Percentiles rank a stretch among this genome's conserved stretches.
These are phyloP conservation scores for Phytophthora nicotianae DNA, from an alignment of 352 stramenopile species.

Conservation along the genomic window DNA sequence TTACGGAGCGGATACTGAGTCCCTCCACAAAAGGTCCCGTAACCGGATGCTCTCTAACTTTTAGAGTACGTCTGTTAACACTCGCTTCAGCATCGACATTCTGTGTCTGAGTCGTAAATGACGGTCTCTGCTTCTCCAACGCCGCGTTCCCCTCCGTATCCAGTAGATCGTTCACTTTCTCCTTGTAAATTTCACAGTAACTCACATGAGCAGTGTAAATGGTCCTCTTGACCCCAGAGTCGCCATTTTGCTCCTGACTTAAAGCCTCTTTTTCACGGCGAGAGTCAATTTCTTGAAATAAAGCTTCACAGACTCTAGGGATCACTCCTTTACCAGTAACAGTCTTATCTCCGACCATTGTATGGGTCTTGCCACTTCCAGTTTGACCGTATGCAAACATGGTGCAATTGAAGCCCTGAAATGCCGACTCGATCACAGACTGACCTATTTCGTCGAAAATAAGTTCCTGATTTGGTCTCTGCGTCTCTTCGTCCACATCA, in stretches of 20 bases:
- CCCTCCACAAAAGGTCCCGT: constrained; percentile 87
- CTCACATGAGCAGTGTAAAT: constrained; percentile 65
- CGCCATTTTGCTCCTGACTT: constrained; percentile 19
- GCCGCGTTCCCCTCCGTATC: constrained; percentile 33
- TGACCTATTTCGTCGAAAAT: constrained; percentile 81
- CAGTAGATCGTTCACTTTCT: constrained; percentile 87
- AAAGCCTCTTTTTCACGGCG: constrained; percentile 35
- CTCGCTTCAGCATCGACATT: constrained; percentile 10
- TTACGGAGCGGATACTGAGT: constrained; percentile 67
- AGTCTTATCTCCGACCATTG: constrained; percentile 81
- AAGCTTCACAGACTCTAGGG: constrained; percentile 76
- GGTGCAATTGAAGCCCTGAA: constrained; percentile 86
- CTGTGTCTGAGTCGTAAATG: constrained; percentile 30
- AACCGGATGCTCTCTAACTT: constrained; percentile 82
- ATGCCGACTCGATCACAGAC: constrained; percentile 72
- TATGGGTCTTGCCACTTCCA: constrained; percentile 84
- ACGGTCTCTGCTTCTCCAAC: constrained; percentile 30
- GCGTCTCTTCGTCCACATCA: constrained; percentile 43
- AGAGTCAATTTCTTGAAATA: constrained; percentile 72
- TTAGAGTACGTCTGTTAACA: constrained; percentile 42
- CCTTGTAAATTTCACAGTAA: constrained; percentile 90
- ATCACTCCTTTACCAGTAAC: constrained; percentile 70
- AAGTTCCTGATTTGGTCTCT: constrained; percentile 68
- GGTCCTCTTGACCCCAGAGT: constrained; percentile 25
- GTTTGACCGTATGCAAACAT: constrained; percentile 86